A percentile compares a stretch with the other conserved stretches of the same genome.
Evolutionary conservation across 2,329 filamentous ascomycete genomes (phyloP).

Genomic region (Xylariales sp.): DNA sequence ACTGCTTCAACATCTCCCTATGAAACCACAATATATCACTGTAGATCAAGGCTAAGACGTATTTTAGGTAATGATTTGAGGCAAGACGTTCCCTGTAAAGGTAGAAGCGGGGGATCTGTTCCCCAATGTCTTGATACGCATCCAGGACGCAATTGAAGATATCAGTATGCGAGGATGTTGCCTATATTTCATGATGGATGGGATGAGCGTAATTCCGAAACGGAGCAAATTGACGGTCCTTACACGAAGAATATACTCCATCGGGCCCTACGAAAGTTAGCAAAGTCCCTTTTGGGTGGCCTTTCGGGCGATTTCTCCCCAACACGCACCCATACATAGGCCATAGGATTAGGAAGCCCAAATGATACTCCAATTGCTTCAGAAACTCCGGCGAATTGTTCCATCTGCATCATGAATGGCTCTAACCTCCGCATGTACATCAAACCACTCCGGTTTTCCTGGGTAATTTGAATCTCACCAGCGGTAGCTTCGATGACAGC

Average conservation of each 20-base stretch:
- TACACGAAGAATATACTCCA: slow-evolving; percentile 53
- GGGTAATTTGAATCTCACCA: slow-evolving; percentile 47
- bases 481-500: slow-evolving; percentile 41
- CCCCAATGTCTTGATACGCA: slow-evolving; percentile 54
- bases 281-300: no score
- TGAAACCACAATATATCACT: slow-evolving; percentile 55
- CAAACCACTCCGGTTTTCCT: slow-evolving; percentile 42
- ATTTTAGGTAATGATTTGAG: slow-evolving; percentile 47
- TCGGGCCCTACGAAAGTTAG: slow-evolving; percentile 46
- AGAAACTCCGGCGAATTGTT: slow-evolving; percentile 52
- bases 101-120: slow-evolving; percentile 52
- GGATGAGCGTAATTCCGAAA: neutral
- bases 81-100: slow-evolving; percentile 50
- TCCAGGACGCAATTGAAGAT: slow-evolving; percentile 53
- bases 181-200: slow-evolving; percentile 1
- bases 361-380: slow-evolving; percentile 48
- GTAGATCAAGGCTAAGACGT: slow-evolving; percentile 51
- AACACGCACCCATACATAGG: slow-evolving; percentile 49
- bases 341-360: slow-evolving; percentile 48
- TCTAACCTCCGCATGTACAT: slow-evolving; percentile 47
- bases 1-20: slow-evolving; percentile 47
- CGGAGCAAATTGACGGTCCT: neutral
- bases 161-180: slow-evolving; percentile 41
- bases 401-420: slow-evolving; percentile 51
- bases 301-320: neutral